A percentile compares a stretch with the other conserved stretches of the same genome.
Conservation (phyloP, 1,139 yeast species). For the Pneumocystis sp. region DNA sequence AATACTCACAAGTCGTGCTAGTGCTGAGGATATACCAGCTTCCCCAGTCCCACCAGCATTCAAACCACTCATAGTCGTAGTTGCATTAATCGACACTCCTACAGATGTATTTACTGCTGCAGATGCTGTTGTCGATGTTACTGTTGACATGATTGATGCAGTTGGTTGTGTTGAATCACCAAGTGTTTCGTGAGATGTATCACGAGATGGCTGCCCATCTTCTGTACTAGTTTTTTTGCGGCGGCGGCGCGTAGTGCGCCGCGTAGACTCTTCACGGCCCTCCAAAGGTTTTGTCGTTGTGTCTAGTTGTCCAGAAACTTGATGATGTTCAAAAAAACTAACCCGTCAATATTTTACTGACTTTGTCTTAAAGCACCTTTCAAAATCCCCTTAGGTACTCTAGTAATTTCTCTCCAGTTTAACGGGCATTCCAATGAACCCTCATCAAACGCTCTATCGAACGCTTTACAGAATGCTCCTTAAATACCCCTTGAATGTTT, state of each 20-base stretch:
- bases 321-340: no score
- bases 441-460: no score
- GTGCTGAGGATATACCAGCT: neutral
- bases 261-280: neutral
- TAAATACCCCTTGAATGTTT: no score
- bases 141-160: neutral
- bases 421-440: no score
- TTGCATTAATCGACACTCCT: neutral
- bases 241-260: neutral
- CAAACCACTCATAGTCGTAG: no score
- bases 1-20: slow-evolving; percentile 29
- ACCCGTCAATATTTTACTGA: no score
- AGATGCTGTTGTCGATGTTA: neutral
- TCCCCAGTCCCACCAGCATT: neutral
- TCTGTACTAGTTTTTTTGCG: neutral
- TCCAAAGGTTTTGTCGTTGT: neutral
- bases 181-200: neutral
- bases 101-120: neutral
- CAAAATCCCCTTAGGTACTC: no score
- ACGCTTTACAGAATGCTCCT: no score
- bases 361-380: no score
- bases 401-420: no score
- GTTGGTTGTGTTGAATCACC: neutral
- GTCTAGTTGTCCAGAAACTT: no score
- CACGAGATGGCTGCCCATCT: neutral